Conservation (phyloP, 139 green algal genomes). For the Zygnema circumcarinatum region DNA sequence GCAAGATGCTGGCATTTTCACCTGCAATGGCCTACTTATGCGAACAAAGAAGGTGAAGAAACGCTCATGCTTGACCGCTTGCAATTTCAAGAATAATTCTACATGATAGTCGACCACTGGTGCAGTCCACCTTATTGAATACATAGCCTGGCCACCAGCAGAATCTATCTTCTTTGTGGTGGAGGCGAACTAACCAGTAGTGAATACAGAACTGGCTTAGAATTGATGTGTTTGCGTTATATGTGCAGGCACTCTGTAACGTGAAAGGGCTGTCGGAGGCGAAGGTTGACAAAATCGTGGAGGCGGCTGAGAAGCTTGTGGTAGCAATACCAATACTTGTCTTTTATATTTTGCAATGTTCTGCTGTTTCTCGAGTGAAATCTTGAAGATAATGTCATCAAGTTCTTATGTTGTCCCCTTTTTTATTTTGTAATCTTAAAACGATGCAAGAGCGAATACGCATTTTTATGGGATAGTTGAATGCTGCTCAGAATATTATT, state of each 20-base stretch:
- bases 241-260: slow-evolving; percentile 67
- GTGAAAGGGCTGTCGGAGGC: slow-evolving; percentile 92
- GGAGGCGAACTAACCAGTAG: not conserved
- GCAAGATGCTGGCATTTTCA: slow-evolving; percentile 84
- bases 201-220: slow-evolving; percentile 8
- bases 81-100: too few species aligned
- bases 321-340: slow-evolving; percentile 13
- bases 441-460: too few species aligned
- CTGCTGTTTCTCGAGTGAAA: too few species aligned
- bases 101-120: too few species aligned
- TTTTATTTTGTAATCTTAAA: too few species aligned
- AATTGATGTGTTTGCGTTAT: slow-evolving; percentile 3
- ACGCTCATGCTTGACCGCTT: too few species aligned
- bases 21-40: slow-evolving; percentile 82
- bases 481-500: not conserved
- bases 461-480: too few species aligned
- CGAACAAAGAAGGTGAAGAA: slow-evolving; percentile 73
- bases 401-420: too few species aligned
- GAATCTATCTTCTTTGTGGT: not conserved
- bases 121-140: too few species aligned
- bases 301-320: slow-evolving; percentile 55
- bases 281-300: slow-evolving; percentile 93
- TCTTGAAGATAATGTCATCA: too few species aligned
- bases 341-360: slow-evolving; percentile 4
- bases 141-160: not conserved